phyloP scores from a whole-genome alignment of 768 basidiomycete species.

The Auricularia sp. region DNA sequence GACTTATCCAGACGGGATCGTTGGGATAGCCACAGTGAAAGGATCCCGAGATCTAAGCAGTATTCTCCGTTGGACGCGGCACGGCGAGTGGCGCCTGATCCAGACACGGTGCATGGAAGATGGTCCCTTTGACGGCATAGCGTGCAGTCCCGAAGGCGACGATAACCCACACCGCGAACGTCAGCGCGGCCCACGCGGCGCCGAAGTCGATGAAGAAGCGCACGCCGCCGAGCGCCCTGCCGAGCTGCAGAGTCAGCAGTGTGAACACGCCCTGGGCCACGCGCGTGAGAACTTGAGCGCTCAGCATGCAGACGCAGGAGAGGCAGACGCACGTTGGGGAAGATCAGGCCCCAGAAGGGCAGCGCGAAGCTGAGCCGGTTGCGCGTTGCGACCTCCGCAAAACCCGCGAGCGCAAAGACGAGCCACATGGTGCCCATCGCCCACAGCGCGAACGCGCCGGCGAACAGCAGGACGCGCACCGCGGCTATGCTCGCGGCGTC shows the following conservation, averaged over 20 bases:
- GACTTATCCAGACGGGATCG: no score
- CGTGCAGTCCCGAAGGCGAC: slow-evolving; percentile 5
- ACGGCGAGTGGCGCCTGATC: not conserved
- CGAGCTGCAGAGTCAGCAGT: slow-evolving; percentile 48
- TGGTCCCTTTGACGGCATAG: slow-evolving; percentile 1
- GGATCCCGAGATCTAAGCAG: not conserved
- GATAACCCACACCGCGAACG: slow-evolving; percentile 6
- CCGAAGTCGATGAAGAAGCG: slow-evolving; percentile 49
- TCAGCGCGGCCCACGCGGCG: slow-evolving; percentile 31
- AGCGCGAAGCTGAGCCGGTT: slow-evolving; percentile 41
- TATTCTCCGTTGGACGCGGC: not conserved
- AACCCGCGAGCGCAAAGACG: slow-evolving; percentile 41
- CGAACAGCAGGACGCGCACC: slow-evolving; percentile 33
- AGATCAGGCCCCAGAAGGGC: slow-evolving; percentile 59
- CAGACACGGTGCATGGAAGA: slow-evolving; percentile 7
- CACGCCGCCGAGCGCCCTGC: slow-evolving; percentile 35
- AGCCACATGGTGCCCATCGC: slow-evolving; percentile 55
- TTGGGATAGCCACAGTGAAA: no score
- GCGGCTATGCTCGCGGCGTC: slow-evolving; percentile 26
- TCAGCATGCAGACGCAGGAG: not conserved
- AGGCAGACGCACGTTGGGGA: slow-evolving; percentile 49
- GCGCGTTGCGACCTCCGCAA: slow-evolving; percentile 33
- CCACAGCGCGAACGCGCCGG: slow-evolving; percentile 46
- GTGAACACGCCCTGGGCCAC: slow-evolving; percentile 37
- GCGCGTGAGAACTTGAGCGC: not conserved